Evolutionary conservation across 1,284 basidiomycete genomes (phyloP), one percentile per base, ranked within the genome.

Genomic region (Albatrellus sp.): DNA sequence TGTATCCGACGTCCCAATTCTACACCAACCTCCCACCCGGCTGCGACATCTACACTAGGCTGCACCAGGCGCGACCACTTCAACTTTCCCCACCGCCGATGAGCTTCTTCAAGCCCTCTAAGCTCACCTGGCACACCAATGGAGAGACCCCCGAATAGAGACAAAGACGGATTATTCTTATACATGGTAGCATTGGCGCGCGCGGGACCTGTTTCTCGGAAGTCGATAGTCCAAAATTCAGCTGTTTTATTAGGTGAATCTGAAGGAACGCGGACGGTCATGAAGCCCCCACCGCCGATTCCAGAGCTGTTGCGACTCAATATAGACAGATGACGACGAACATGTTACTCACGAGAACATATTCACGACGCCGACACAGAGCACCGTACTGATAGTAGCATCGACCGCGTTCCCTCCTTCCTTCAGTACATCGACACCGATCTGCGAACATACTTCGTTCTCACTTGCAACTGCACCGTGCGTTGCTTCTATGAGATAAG

Each of bases 331-430:
- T 31, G 13, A 38, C 16, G 9, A 16, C 4, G 20, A 43, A 13
- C 42, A 5, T 14, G 34, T 6, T 9, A 70, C 78, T 58, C 54
- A 87, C 70, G 85, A 86, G 61, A 93, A 96, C 73, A 88, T 86
- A 60, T 91, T 91, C 44, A 90, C 74, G 1, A 91, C 83, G 2
- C 91, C 91, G 33, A 78, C 74, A 58, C 92, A 96, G 29, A 96
- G 68, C 1, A 84, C 77, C 1, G 85, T 71, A 33, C 81, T 79
- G 43, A 97, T 76, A 0, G 81, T 83, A 1, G 92, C 84, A 55
- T 98, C 94, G 9, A 94, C 78, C 0, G 93, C 93, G 50, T 88
- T 92, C 13, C 93, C 94, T 29, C 90, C 90, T 6, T 80, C 75
- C 59, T 80, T 81, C 50, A 93, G 56, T 7, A 81, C 69, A 9